Base-by-base conservation (phyloP, 2,329 filamentous ascomycete genomes). In the Fusarium zealandicum region DNA sequence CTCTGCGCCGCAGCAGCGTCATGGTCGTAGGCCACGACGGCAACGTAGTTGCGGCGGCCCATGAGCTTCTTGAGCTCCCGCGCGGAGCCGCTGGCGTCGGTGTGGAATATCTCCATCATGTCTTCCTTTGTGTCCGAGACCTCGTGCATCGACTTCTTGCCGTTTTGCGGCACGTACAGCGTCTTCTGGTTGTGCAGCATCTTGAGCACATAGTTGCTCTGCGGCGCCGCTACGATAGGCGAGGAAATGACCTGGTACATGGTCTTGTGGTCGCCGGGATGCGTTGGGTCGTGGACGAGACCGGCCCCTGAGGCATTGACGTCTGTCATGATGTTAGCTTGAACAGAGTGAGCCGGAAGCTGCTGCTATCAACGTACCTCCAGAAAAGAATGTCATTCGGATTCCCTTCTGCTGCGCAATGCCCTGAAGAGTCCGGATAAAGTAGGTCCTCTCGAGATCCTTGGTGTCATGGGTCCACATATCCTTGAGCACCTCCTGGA, bases 71-170 rank as follows among this genome's bases (percentile, higher is more conserved):
- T 93, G 70, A 93, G 81, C 73, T 97, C 93, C 39, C 93, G 83
- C 1, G 87, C 80, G 30, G 85, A 80, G n/a, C 95, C 93, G 47
- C 88, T 91, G 13, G 95, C 92, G 67, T 99, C 95, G 7, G 89
- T 90, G 68, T 95, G 92, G 82, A 99, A 99, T 64, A 99, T 96
- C 78, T 99, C 95, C 90, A 99, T 96, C 95, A 99, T 99, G 76
- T 99, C 95, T 74, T 99, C 95, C 75, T 99, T 98, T 39, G 95
- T 99, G 72, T 99, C 95, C 2, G 88, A 90, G 1, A 90, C 83
- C 61, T 88, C 83, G 57, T 92, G 85, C 2, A 82, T 89, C 1
- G 89, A 87, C 61, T 85, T 84, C 51, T 92, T 86, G 1, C 93
- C 93, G 73, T 99, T 99, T 48, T 84, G 82, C 0, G 95, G 95